Base-by-base conservation (phyloP, 2,329 filamentous ascomycete genomes). In the Colletotrichum lupini region DNA sequence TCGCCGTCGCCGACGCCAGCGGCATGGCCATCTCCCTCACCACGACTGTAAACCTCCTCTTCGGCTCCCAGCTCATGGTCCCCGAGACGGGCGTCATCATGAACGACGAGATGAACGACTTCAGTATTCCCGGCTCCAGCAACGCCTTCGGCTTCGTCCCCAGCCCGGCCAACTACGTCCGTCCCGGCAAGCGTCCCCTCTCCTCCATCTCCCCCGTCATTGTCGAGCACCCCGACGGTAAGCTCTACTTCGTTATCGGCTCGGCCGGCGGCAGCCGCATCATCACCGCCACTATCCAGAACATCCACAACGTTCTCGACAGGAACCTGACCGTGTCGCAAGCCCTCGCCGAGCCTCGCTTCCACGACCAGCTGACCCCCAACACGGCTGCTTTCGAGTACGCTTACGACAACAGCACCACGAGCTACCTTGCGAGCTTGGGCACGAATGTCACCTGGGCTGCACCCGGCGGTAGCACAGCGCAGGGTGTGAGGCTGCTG, bases 291-390 rank as follows among this genome's bases (percentile, higher is more conserved):
- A 96, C 93, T 0, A 88, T 95, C n/a, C 94, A 97, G 81, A 92
- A 92, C 68, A 84, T 95, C 4, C 91, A 94, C 78, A 88, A 95
- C 77, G 88, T 95, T 0, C 83, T 98, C 0, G 94, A 97, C 76
- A 88, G 89, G 46, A 82, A 83, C 4, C 84, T 94, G 83, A 91
- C 87, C 0, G 85, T 91, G 0, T 81, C 85, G 0, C 85, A 93
- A 61, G 92, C 94, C 0, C 83, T 98, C 0, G 89, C 88, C 0
- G 82, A 89, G 73, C 93, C 94, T 0, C 85, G 95, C 1, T 81
- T 98, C 28, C 95, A 98, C 78, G 94, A 98, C 78, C 95, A 98
- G 83, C 85, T 98, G 6, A 85, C 92, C 4, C 95, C 95, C 0
- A 90, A 93, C 64, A 84, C 85, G 68, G 88, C 92, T 1, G 84